These are phyloP conservation scores for Penicillium oxalicum DNA, from an alignment of 2,329 filamentous ascomycete genomes.

Conservation along the genomic window DNA sequence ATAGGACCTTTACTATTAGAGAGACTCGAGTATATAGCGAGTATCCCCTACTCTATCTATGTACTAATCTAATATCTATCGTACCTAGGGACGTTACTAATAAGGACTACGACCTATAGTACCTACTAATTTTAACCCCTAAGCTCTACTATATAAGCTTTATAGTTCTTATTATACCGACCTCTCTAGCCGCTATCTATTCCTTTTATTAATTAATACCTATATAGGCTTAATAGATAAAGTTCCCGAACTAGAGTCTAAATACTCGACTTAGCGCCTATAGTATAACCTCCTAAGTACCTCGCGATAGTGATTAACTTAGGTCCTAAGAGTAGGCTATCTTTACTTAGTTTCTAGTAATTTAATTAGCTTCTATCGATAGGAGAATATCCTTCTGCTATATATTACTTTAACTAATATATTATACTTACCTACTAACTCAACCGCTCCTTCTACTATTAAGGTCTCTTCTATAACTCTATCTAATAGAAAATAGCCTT, in stretches of 20 bases:
- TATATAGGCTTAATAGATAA: neutral
- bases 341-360: neutral
- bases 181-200: neutral
- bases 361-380: neutral
- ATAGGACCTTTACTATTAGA: no score
- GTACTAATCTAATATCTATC: no score
- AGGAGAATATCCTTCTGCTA: neutral
- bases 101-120: no score
- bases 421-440: neutral
- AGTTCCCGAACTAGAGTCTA: neutral
- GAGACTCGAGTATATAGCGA: no score
- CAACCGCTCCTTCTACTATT: neutral
- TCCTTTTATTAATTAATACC: neutral
- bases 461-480: neutral
- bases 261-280: neutral
- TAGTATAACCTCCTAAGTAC: neutral
- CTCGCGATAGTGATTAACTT: neutral
- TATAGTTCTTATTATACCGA: neutral
- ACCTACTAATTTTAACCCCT: no score
- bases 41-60: no score
- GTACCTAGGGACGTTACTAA: no score
- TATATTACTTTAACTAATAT: neutral
- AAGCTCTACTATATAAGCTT: no score
- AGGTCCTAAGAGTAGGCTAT: neutral
- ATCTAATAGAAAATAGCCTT: neutral